phyloP scores from a whole-genome alignment of 1,139 yeast genomes.

The Wickerhamiella pararugosa region DNA sequence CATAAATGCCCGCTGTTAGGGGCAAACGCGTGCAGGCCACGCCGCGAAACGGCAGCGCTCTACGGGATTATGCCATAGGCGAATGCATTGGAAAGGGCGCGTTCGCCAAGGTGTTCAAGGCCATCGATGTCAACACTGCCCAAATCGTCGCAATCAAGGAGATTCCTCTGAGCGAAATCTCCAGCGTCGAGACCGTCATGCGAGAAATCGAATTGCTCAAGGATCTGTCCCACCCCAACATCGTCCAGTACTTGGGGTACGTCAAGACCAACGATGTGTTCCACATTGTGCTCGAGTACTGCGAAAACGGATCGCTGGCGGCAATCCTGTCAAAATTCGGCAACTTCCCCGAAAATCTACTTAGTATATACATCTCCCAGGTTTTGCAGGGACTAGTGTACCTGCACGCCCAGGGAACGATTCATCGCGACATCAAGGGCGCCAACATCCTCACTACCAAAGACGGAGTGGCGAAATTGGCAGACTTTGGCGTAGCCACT shows the following conservation, averaged over 20 bases:
- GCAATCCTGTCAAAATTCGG: conserved; percentile 46
- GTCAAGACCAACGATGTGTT: conserved; percentile 52
- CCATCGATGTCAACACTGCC: conserved; percentile 46
- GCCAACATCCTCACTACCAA: conserved; percentile 56
- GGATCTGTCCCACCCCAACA: conserved; percentile 72
- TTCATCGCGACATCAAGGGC: conserved; percentile 68
- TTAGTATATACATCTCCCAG: conserved; percentile 48
- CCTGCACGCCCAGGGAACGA: conserved; percentile 56
- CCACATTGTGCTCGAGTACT: conserved; percentile 65
- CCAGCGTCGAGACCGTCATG: conserved; percentile 26
- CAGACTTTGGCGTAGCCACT: conserved; percentile 72
- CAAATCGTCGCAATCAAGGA: conserved; percentile 78
- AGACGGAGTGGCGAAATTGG: conserved; percentile 47
- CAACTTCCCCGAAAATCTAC: conserved; percentile 41
- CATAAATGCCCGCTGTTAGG: no score
- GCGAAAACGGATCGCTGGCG: conserved; percentile 76
- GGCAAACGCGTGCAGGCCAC: conserved; percentile 10
- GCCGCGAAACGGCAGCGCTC: conserved; percentile 18
- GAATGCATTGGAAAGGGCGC: conserved; percentile 68
- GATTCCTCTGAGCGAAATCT: conserved; percentile 37
- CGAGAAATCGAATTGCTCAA: conserved; percentile 37
- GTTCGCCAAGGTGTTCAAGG: conserved; percentile 59
- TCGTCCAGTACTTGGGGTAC: conserved; percentile 82
- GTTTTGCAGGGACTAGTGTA: conserved; percentile 59
- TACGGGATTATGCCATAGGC: conserved; percentile 26